Conservation (phyloP, 257 asterid species). For the Thymus quinquecostatus region DNA sequence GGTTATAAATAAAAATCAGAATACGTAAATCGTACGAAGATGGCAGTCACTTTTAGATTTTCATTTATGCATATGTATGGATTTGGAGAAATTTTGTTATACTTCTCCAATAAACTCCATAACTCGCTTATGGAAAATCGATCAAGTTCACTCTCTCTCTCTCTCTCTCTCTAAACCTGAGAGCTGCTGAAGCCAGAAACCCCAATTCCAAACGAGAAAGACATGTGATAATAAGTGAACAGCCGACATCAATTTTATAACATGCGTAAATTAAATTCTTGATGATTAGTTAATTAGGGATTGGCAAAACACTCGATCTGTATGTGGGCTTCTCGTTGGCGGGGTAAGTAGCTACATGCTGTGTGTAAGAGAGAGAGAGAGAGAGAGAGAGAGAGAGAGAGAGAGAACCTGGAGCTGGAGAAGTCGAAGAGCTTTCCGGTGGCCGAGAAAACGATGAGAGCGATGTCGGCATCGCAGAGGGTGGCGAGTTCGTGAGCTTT, state of each 20-base stretch:
- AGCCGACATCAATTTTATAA: background rate
- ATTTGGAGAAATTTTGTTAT: no score
- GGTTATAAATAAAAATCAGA: background rate
- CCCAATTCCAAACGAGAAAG: background rate
- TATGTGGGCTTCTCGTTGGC: no score
- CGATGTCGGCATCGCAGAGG: constrained; percentile 81
- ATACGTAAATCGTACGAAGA: background rate
- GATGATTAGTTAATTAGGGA: no score
- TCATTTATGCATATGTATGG: constrained; percentile 1
- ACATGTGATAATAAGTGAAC: constrained; percentile 16
- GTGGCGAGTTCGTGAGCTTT: constrained; percentile 81
- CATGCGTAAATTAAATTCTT: background rate
- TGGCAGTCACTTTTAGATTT: background rate
- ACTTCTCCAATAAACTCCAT: no score
- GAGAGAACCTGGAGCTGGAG: constrained; percentile 59
- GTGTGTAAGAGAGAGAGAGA: background rate
- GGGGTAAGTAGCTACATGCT: background rate
- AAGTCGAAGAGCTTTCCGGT: constrained; percentile 74
- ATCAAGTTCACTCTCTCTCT: background rate
- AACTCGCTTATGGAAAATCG: background rate
- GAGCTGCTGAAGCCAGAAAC: background rate
- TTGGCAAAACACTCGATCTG: no score
- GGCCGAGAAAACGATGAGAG: constrained; percentile 82
- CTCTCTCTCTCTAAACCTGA: background rate
- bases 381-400: constrained; percentile 31